A percentile compares a stretch with the other conserved stretches of the same genome.
Evolutionary conservation across 2,329 filamentous ascomycete species (phyloP).

Genomic region (Pyricularia sp.): DNA sequence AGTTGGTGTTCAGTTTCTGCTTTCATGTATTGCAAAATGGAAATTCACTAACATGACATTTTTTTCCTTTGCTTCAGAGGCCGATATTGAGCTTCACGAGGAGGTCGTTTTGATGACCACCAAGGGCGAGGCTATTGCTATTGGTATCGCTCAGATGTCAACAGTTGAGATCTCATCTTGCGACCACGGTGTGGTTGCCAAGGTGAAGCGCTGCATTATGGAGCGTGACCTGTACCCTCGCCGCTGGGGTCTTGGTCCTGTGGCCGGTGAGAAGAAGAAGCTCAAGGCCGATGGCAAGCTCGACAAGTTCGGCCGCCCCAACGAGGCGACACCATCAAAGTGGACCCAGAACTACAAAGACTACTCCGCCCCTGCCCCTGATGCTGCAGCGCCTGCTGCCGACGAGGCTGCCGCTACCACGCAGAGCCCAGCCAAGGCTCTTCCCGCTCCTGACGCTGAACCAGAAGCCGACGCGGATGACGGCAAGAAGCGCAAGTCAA

Average conservation of each 20-base stretch:
- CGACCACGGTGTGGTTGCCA: conserved; percentile 94
- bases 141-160: conserved; percentile 95
- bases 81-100: conserved; percentile 61
- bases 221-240: conserved; percentile 95
- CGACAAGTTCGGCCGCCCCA: conserved; percentile 89
- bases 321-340: conserved; percentile 84
- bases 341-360: conserved; percentile 93
- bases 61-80: conserved; percentile 4
- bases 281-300: conserved; percentile 96
- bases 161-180: conserved; percentile 94
- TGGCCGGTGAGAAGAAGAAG: conserved; percentile 97
- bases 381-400: conserved; percentile 20
- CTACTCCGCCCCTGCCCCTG: conserved; percentile 48
- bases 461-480: conserved; percentile 33
- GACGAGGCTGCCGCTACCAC: conserved; percentile 31
- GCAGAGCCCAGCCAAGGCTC: conserved; percentile 23
- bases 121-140: conserved; percentile 95
- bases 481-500: conserved; percentile 60
- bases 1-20: conserved; percentile 15
- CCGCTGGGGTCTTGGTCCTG: conserved; percentile 89
- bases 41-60: background rate
- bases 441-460: conserved; percentile 14
- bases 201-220: conserved; percentile 99
- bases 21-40: too few species aligned
- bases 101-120: conserved; percentile 98